Conservation (phyloP, 768 basidiomycete genomes). For the Suillus sp. region DNA sequence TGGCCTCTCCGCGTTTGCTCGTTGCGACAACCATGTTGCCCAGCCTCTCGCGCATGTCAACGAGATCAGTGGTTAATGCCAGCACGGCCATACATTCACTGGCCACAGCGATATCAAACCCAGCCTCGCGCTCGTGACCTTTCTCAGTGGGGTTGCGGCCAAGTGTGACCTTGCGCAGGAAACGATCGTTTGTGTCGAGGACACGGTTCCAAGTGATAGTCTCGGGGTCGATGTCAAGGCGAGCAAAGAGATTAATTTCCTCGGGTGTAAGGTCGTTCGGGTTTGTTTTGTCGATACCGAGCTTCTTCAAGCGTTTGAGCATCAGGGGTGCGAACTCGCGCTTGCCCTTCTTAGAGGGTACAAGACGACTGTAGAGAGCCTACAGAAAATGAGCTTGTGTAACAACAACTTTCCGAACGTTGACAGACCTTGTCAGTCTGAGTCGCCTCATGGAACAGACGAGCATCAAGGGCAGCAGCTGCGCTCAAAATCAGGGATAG, state of each 20-base stretch:
- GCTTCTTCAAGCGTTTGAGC: constrained; percentile 92
- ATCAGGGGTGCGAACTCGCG: constrained; percentile 95
- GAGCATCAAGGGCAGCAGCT: constrained; percentile 96
- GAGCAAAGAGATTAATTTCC: constrained; percentile 86
- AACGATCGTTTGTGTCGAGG: constrained; percentile 94
- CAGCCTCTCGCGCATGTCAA: constrained; percentile 90
- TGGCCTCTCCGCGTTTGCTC: constrained; percentile 84
- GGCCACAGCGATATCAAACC: constrained; percentile 96
- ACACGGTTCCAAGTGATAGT: constrained; percentile 99
- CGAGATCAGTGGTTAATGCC: constrained; percentile 82
- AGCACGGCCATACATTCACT: constrained; percentile 99
- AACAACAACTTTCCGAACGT: not conserved
- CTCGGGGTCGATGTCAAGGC: constrained; percentile 86
- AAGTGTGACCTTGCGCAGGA: constrained; percentile 90
- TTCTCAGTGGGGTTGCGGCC: constrained; percentile 91
- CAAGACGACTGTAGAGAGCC: constrained; percentile 89
- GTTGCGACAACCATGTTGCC: constrained; percentile 98
- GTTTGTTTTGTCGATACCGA: constrained; percentile 92
- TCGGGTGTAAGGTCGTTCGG: constrained; percentile 92
- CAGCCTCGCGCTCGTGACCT: constrained; percentile 85
- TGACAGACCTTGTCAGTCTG: constrained; percentile 81
- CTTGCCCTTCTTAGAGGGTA: constrained; percentile 91
- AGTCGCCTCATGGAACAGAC: constrained; percentile 97
- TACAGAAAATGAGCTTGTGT: constrained; percentile 22
- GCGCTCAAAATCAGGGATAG: constrained; percentile 13